phyloP scores from a whole-genome alignment of 352 stramenopile species.

The Globisporangium sylvaticum region DNA sequence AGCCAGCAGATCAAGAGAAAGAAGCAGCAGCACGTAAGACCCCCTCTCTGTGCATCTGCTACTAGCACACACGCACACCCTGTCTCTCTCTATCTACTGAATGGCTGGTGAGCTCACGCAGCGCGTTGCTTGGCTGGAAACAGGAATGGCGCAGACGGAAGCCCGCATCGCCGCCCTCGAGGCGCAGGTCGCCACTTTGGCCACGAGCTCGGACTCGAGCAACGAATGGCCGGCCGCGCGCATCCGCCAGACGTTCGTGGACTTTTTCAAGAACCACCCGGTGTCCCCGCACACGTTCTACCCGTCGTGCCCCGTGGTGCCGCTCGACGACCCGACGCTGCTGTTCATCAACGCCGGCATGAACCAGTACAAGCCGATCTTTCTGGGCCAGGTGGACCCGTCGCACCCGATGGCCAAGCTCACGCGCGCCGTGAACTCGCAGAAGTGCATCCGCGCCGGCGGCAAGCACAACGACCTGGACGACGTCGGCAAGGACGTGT shows the following conservation, averaged over 20 bases:
- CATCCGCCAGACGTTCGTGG: slow-evolving; percentile 96
- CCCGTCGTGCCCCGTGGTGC: slow-evolving; percentile 94
- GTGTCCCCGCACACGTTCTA: slow-evolving; percentile 91
- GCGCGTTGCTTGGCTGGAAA: slow-evolving; percentile 27
- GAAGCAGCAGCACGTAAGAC: slow-evolving; percentile 1
- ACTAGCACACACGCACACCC: not conserved
- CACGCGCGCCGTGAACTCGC: slow-evolving; percentile 92
- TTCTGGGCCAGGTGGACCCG: slow-evolving; percentile 96
- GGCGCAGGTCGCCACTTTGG: slow-evolving; percentile 15
- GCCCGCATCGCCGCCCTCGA: slow-evolving; percentile 20
- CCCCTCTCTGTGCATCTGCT: not conserved
- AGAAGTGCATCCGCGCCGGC: slow-evolving; percentile 99
- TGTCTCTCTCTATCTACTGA: not conserved
- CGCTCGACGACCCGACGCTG: slow-evolving; percentile 97
- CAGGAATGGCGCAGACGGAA: slow-evolving; percentile 24
- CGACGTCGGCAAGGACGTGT: slow-evolving; percentile 98
- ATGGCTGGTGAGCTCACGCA: slow-evolving; percentile 21
- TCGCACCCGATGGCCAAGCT: slow-evolving; percentile 90
- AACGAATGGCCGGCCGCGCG: slow-evolving; percentile 92
- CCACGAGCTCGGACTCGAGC: slow-evolving; percentile 16
- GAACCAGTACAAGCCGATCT: slow-evolving; percentile 99
- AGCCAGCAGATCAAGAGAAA: not conserved
- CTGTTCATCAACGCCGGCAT: slow-evolving; percentile 99
- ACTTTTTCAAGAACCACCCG: slow-evolving; percentile 94
- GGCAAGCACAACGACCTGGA: slow-evolving; percentile 99